phyloP scores from a whole-genome alignment of 208 protist species.

The Plasmodiophora brassicae region DNA sequence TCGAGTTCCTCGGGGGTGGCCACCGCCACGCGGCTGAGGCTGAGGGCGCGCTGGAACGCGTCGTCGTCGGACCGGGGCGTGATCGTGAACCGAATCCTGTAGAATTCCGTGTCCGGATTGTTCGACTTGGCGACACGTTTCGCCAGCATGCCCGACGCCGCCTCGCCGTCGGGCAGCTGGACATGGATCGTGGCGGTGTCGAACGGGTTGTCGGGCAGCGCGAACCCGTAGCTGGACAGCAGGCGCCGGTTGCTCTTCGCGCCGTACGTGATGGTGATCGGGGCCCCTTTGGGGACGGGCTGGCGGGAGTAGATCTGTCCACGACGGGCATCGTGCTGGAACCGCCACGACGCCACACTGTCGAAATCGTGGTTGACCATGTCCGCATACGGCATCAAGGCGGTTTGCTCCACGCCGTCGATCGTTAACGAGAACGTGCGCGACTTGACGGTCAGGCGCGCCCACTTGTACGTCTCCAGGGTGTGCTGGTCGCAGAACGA shows the following conservation, averaged over 20 bases:
- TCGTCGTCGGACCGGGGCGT: background rate
- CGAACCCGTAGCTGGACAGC: background rate
- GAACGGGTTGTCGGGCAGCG: background rate
- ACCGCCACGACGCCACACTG: slow-evolving; percentile 21
- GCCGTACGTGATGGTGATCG: slow-evolving; percentile 2
- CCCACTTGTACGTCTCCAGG: background rate
- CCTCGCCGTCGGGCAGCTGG: background rate
- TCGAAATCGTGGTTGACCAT: slow-evolving; percentile 31
- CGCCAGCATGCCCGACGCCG: background rate
- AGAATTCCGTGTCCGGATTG: slow-evolving; percentile 12
- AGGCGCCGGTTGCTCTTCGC: background rate
- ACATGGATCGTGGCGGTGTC: background rate
- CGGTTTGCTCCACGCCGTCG: background rate
- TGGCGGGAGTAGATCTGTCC: background rate
- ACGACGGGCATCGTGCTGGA: background rate
- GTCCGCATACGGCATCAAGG: background rate
- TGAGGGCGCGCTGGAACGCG: background rate
- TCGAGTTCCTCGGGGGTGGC: background rate
- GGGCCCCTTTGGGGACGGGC: background rate
- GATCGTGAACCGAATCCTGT: background rate
- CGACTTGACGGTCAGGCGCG: background rate
- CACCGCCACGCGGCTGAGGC: background rate
- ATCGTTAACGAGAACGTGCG: background rate
- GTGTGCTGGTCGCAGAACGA: background rate
- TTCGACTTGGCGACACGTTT: background rate